A percentile compares a stretch with the other conserved stretches of the same genome.
These are phyloP conservation scores for Globisporangium nodosum DNA, from an alignment of 352 stramenopile genomes.

Conservation along the genomic window DNA sequence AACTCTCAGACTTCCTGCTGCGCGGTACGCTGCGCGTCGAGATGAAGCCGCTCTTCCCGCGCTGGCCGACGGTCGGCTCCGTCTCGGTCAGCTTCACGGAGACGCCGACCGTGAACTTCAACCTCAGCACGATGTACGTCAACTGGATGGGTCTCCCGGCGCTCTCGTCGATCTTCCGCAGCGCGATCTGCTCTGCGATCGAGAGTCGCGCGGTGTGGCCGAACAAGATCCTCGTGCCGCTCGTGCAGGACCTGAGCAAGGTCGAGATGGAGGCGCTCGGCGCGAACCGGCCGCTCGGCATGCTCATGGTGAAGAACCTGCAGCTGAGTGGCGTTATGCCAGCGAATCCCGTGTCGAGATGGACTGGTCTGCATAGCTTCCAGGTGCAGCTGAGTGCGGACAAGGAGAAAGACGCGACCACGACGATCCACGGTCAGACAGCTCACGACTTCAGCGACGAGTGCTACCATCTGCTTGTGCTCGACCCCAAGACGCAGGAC, in stretches of 20 bases:
- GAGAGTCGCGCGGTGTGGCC: constrained; percentile 33
- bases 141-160: constrained; percentile 41
- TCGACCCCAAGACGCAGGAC: constrained; percentile 38
- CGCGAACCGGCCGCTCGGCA: constrained; percentile 32
- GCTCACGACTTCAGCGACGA: constrained; percentile 22
- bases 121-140: constrained; percentile 33
- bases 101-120: constrained; percentile 38
- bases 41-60: constrained; percentile 40
- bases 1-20: constrained; percentile 38
- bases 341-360: constrained; percentile 21
- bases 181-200: constrained; percentile 27
- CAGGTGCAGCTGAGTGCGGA: constrained; percentile 24
- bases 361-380: constrained; percentile 29
- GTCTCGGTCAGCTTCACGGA: constrained; percentile 39
- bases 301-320: constrained; percentile 31
- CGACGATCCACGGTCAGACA: constrained; percentile 20
- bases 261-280: constrained; percentile 37
- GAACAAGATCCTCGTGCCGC: constrained; percentile 37
- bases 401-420: constrained; percentile 23
- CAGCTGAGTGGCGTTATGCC: constrained; percentile 23
- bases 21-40: constrained; percentile 34
- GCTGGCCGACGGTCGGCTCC: constrained; percentile 35
- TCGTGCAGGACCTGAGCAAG: constrained; percentile 40
- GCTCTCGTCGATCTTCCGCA: constrained; percentile 36
- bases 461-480: constrained; percentile 26